Evolutionary conservation across 441 rosid genomes (phyloP), one percentile per base, ranked within the genome.

Genomic region (Dalechampia spathulata): DNA sequence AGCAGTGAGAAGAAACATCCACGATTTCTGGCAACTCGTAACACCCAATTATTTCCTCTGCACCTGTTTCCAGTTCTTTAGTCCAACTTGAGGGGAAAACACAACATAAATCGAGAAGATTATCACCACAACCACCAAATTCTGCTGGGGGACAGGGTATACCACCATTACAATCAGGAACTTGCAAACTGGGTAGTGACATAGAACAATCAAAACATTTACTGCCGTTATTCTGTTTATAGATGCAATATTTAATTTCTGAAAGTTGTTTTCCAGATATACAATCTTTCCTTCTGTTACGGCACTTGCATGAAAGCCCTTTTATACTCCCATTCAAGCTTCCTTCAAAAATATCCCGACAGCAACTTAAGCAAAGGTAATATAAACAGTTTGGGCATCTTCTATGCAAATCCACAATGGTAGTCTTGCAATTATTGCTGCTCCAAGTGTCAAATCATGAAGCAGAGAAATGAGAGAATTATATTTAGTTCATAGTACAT

Each of bases 31-130:
- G 96, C 75, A 84, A 69, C 61, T 94, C 96, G 65, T 94, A 94
- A 77, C 90, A 83, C 61, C 98, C 85, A 49, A 84, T 84, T 67
- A 94, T 72, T 75, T 90, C 89, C 78, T 94, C 99, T 22, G 98
- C 94, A 72, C 75, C 75, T 62, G 61, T 62, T 79, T 87, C 99
- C 76, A 94, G 78, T 66, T 84, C 83, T 55, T 76, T 84, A 51
- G 72, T 75, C 90, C 89, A 76, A 51, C 71, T 70, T 40, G 58
- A 53, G 26, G 90, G 76, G 61, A 77, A 78, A 69, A 77, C 40
- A 60, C 84, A 72, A 58, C 75, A 76, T 70, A 87, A 77, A 61
- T 76, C 64, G 53, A 82, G 85, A 56, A 56, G 60, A 66, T 80
- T 69, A 69, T 70, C 55, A 49, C 86, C 82, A 70, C 93, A 81